phyloP scores from a whole-genome alignment of 169 alveolate genomes.

The Hepatocystis sp. region DNA sequence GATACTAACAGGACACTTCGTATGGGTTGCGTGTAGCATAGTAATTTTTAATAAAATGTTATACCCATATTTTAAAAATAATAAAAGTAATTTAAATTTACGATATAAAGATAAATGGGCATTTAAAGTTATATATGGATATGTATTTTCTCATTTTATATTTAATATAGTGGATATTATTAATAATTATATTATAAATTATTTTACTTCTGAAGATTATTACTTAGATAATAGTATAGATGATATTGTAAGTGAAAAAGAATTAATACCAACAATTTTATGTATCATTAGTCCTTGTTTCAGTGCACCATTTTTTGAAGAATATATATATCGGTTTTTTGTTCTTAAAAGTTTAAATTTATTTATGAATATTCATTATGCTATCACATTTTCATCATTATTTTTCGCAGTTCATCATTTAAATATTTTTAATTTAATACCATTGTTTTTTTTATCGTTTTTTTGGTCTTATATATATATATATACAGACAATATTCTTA shows the following conservation, averaged over 20 bases:
- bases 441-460: slow-evolving; percentile 62
- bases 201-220: slow-evolving; percentile 27
- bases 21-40: slow-evolving; percentile 66
- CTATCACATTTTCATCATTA: slow-evolving; percentile 55
- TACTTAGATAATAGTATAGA: slow-evolving; percentile 55
- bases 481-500: slow-evolving; percentile 61
- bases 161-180: slow-evolving; percentile 35
- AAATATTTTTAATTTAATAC: slow-evolving; percentile 56
- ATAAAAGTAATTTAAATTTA: slow-evolving; percentile 51
- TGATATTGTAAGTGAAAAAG: slow-evolving; percentile 46
- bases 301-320: slow-evolving; percentile 76
- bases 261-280: slow-evolving; percentile 49
- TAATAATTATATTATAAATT: slow-evolving; percentile 37
- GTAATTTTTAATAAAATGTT: slow-evolving; percentile 8
- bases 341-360: slow-evolving; percentile 59
- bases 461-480: slow-evolving; percentile 74
- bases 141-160: slow-evolving; percentile 43
- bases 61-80: slow-evolving; percentile 50
- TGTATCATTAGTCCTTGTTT: slow-evolving; percentile 71
- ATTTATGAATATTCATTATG: slow-evolving; percentile 69
- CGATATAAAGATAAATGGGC: slow-evolving; percentile 40
- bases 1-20: slow-evolving; percentile 60
- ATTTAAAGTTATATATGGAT: slow-evolving; percentile 50
- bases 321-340: slow-evolving; percentile 66
- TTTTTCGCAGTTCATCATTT: slow-evolving; percentile 70